Evolutionary conservation across 805 yeast species (phyloP).

Genomic region (Starmera pachycereana): DNA sequence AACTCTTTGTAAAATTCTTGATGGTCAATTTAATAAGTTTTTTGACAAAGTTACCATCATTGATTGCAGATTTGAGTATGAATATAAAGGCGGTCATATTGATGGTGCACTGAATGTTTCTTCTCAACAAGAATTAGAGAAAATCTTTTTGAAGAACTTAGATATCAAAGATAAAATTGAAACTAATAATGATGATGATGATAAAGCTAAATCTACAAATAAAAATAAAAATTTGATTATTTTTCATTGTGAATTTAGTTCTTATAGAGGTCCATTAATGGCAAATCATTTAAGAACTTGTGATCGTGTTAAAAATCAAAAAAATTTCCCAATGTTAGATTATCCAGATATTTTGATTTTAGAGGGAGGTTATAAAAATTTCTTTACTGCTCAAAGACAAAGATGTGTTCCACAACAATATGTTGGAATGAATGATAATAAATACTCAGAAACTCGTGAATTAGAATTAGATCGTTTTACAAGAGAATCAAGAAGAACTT

Average conservation of each 20-base stretch:
- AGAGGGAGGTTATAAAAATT: constrained; percentile 84
- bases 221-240: constrained; percentile 40
- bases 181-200: constrained; percentile 1
- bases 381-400: constrained; percentile 46
- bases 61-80: constrained; percentile 92
- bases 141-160: constrained; percentile 28
- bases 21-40: constrained; percentile 38
- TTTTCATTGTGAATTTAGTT: constrained; percentile 92
- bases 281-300: constrained; percentile 77
- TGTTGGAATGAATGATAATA: constrained; percentile 72
- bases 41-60: constrained; percentile 40
- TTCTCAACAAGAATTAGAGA: constrained; percentile 58
- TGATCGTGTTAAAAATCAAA: constrained; percentile 67
- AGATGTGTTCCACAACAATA: constrained; percentile 72
- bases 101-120: constrained; percentile 71
- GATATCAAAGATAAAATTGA: constrained; percentile 6
- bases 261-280: constrained; percentile 90
- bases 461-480: constrained; percentile 44
- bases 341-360: constrained; percentile 86
- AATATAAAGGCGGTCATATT: constrained; percentile 89
- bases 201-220: constrained; percentile 5
- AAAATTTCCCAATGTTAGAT: constrained; percentile 67
- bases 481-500: constrained; percentile 29
- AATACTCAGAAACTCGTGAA: constrained; percentile 41
- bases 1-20: constrained; percentile 47